Evolutionary conservation across 495 filamentous ascomycete genomes (phyloP), one percentile per base, ranked within the genome.

Genomic region (Stereocaulon alpinum): DNA sequence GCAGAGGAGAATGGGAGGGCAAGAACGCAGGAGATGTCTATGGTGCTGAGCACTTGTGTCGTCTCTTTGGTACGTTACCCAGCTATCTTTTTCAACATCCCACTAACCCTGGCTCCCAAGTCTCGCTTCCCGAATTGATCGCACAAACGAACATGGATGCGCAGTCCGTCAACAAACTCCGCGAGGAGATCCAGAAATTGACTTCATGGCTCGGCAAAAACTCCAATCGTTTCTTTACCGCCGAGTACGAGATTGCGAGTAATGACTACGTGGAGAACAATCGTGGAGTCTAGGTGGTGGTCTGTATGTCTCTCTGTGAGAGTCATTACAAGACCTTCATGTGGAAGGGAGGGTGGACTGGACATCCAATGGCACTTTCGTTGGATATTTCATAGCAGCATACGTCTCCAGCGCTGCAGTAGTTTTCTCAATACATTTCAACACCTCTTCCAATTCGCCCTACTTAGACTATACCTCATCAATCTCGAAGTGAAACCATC

Each of bases 61-160:
- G 93, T 40, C 79, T 97, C 22, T 85, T 97, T 48, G 90, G 92
- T 96, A 86, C 56, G 78, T 74, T 40, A 44, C 18, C 17, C 42
- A 22, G 52, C 30, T 6, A 24, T 24, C 27, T 20, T 34, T 54
- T 51, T n/a, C 24, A 40, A 20, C 30, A 40, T 24, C 18, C n/a
- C 22, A 37, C 32, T 43, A 10, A 34, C 42, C 40, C 9, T n/a
- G 4, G 17, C 10, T 11, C 48, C 32, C 42, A 27, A 96, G 93
- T 95, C 12, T 84, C 85, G 9, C 82, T 98, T 63, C 93, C 94
- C 0, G 93, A 98, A 70, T 82, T 97, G 30, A 82, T 98, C 63
- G 91, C 90, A 18, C 91, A 96, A 69, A 98, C 93, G 34, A 96
- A 96, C 71, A 95, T 98, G 93, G 93, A 97, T 67, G 75, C 82